These are phyloP conservation scores for Austroboletus novae-zelandiae DNA, from an alignment of 1,284 basidiomycete species.

Conservation along the genomic window DNA sequence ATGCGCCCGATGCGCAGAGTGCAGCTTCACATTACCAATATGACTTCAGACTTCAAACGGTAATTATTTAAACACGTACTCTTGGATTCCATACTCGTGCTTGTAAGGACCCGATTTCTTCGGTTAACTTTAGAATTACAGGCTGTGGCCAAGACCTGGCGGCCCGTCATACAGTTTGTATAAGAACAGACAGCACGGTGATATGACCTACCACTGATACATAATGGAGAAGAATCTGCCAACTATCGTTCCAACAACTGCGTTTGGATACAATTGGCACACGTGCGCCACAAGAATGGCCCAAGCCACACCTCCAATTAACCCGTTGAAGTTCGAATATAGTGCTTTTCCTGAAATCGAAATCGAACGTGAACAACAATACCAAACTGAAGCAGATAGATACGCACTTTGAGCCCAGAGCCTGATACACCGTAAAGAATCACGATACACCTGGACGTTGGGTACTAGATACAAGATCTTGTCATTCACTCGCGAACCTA, in stretches of 20 bases:
- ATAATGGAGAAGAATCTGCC: constrained; percentile 97
- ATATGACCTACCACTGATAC: constrained; percentile 80
- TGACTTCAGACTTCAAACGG: background rate
- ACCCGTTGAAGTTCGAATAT: constrained; percentile 98
- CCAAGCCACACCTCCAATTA: constrained; percentile 98
- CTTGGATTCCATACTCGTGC: constrained; percentile 99
- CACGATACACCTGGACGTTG: constrained; percentile 93
- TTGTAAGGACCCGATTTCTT: constrained; percentile 90
- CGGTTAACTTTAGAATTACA: constrained; percentile 93
- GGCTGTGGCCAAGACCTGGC: constrained; percentile 96
- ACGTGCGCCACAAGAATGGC: constrained; percentile 97
- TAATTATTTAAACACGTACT: constrained; percentile 44
- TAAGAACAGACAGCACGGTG: background rate
- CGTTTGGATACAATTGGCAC: constrained; percentile 97
- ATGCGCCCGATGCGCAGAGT: constrained; percentile 90
- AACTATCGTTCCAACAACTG: constrained; percentile 91
- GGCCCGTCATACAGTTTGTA: constrained; percentile 6
- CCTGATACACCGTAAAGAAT: constrained; percentile 94
- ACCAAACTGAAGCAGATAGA: background rate
- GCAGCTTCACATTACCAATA: constrained; percentile 57
- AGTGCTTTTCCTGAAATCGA: constrained; percentile 91
- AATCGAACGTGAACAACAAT: constrained; percentile 9
- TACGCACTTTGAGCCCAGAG: constrained; percentile 94
- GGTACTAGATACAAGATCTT: constrained; percentile 95
- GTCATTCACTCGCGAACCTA: constrained; percentile 94